phyloP scores from a whole-genome alignment of 805 yeast species.

The Wickerhamomyces chambardii region DNA sequence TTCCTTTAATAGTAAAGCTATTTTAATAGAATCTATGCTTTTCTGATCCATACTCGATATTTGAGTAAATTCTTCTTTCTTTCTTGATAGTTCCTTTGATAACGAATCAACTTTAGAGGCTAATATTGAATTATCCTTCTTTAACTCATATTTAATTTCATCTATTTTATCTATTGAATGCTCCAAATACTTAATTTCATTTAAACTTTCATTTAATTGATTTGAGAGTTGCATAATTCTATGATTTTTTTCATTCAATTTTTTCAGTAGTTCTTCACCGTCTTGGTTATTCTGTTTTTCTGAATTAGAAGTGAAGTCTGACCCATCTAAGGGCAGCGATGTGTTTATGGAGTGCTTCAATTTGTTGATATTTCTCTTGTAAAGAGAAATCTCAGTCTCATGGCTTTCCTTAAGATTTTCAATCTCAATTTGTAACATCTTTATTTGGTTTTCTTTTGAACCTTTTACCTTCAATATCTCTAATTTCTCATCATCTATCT shows the following conservation, averaged over 20 bases:
- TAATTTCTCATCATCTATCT: constrained; percentile 26
- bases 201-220: constrained; percentile 14
- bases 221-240: constrained; percentile 14
- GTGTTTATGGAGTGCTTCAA: no score
- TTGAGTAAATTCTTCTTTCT: constrained; percentile 1
- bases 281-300: constrained; percentile 5
- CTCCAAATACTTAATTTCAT: constrained; percentile 20
- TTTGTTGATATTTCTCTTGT: constrained; percentile 17
- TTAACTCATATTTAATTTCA: constrained; percentile 19
- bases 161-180: constrained; percentile 21
- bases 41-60: no score
- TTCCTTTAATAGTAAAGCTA: constrained; percentile 8
- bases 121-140: constrained; percentile 22
- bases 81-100: constrained; percentile 24
- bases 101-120: constrained; percentile 20
- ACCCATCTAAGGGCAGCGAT: no score
- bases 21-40: constrained; percentile 2
- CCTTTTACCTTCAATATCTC: constrained; percentile 25
- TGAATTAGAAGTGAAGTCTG: no score
- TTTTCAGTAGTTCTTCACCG: constrained; percentile 19
- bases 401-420: constrained; percentile 25
- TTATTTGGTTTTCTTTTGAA: constrained; percentile 28
- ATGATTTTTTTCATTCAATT: constrained; percentile 14
- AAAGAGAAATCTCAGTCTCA: constrained; percentile 24
- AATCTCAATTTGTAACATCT: constrained; percentile 27